Conservation (phyloP, 768 basidiomycete genomes). For the Phaeotremella fagi region DNA sequence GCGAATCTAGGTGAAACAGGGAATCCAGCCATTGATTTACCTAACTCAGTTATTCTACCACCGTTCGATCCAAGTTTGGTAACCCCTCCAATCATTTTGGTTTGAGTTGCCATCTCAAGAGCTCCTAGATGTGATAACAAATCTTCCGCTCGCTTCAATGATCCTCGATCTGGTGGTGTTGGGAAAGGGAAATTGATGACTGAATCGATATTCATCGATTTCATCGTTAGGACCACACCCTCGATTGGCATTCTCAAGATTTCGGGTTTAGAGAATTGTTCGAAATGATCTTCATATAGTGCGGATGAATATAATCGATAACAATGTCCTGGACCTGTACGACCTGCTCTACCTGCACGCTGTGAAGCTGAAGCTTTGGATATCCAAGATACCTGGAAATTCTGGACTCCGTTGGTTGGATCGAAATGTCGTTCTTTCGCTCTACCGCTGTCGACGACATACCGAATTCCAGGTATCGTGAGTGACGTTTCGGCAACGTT, state of each 20-base stretch:
- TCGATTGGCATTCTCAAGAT: conserved; percentile 95
- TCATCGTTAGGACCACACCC: conserved; percentile 96
- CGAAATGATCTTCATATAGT: conserved; percentile 87
- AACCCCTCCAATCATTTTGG: conserved; percentile 40
- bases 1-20: conserved; percentile 90
- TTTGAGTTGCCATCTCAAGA: conserved; percentile 52
- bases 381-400: conserved; percentile 88
- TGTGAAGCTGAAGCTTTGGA: conserved; percentile 94
- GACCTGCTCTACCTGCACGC: conserved; percentile 91
- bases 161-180: conserved; percentile 77
- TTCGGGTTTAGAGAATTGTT: conserved; percentile 79
- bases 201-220: conserved; percentile 95
- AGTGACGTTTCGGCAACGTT: conserved; percentile 96
- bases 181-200: conserved; percentile 98
- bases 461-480: conserved; percentile 93
- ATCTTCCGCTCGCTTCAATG: conserved; percentile 74
- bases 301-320: conserved; percentile 95
- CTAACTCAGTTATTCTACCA: conserved; percentile 77
- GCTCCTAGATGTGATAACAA: conserved; percentile 79
- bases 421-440: conserved; percentile 95
- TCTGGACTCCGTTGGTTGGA: conserved; percentile 71
- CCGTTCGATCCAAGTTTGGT: conserved; percentile 46
- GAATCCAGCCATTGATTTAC: conserved; percentile 87
- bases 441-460: conserved; percentile 94
- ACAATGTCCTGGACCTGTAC: conserved; percentile 96